A percentile compares a stretch with the other conserved stretches of the same genome.
Evolutionary conservation across 352 stramenopile species (phyloP).

Genomic region (Achlya hypogyna): DNA sequence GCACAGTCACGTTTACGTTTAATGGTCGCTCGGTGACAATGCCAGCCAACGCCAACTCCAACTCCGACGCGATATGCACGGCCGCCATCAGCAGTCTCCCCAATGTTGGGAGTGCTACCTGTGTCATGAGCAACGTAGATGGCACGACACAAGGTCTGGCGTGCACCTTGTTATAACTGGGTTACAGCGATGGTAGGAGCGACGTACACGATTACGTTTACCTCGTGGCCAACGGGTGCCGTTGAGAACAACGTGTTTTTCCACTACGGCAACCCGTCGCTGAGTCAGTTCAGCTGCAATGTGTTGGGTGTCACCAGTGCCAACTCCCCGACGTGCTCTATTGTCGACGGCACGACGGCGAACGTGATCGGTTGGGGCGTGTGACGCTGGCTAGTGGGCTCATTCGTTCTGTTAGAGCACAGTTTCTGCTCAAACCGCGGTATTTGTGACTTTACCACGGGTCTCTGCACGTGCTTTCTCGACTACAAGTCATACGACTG

Average conservation of each 20-base stretch:
- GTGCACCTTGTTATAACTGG: background rate
- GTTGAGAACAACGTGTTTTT: constrained; percentile 77
- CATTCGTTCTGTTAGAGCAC: constrained; percentile 52
- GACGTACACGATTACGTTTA: constrained; percentile 61
- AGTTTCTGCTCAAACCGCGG: constrained; percentile 70
- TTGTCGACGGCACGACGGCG: constrained; percentile 44
- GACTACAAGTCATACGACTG: constrained; percentile 71
- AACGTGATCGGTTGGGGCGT: constrained; percentile 39
- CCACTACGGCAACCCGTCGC: constrained; percentile 62
- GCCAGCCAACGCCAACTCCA: constrained; percentile 27
- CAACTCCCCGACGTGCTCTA: constrained; percentile 45
- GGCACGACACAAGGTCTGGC: constrained; percentile 25
- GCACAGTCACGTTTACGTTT: constrained; percentile 38
- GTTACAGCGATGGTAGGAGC: constrained; percentile 21
- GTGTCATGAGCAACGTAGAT: constrained; percentile 29
- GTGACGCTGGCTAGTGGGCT: background rate
- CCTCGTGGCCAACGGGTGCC: constrained; percentile 41
- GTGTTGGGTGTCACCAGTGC: constrained; percentile 36
- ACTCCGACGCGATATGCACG: constrained; percentile 29
- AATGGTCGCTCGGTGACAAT: constrained; percentile 38
- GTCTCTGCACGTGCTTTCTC: constrained; percentile 57
- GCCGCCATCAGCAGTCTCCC: constrained; percentile 35
- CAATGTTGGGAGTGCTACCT: constrained; percentile 35
- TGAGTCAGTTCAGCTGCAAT: constrained; percentile 72
- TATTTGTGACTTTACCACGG: constrained; percentile 58